Base-by-base conservation (phyloP, 2,329 filamentous ascomycete genomes). In the Alternaria incomplexa region DNA sequence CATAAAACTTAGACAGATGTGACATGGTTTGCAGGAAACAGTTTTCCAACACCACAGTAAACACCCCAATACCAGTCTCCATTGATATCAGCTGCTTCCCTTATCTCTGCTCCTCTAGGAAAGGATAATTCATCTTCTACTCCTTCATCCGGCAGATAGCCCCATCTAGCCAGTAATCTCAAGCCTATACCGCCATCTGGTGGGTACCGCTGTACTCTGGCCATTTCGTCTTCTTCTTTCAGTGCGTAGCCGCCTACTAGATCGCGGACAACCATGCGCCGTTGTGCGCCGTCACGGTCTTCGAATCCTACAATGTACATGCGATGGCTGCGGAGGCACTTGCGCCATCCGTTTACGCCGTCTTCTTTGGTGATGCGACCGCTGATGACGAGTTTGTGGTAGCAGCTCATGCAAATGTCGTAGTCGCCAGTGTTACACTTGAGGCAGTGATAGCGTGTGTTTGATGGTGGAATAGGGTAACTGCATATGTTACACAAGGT, bases 41-140 rank as follows among this genome's bases (percentile, higher is more conserved):
- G 73, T 0, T 93, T 94, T 70, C 88, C 89, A 23, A 82, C 83
- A 0, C 93, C 93, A 81, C 93, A 93, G 83, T 97, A 97, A 26
- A 89, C 89, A 0, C 95, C 95, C 81, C 90, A 91, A 73, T 87
- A 93, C 94, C 94, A 98, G 77, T 97, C 93, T 17, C 90, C 92
- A 77, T 97, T 97, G 51, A 96, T 88, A 78, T 96, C 91, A 77
- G 95, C 91, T 40, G 91, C 88, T 81, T 98, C 95, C 7, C 86
- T 85, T 13, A 98, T 87, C 79, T 96, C 92, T 0, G 94, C 93
- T 10, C 91, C 90, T 54, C 89, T 89, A 0, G 95, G 95, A 71
- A 98, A 97, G 65, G 90, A 80, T 44, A 98, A 81, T 81, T 98
- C 95, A 75, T 97, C 92, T 20, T 83, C 84, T 1, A 87, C 87